Evolutionary conservation across 2,329 filamentous ascomycete genomes (phyloP).

Genomic region (Aspergillus hortae): DNA sequence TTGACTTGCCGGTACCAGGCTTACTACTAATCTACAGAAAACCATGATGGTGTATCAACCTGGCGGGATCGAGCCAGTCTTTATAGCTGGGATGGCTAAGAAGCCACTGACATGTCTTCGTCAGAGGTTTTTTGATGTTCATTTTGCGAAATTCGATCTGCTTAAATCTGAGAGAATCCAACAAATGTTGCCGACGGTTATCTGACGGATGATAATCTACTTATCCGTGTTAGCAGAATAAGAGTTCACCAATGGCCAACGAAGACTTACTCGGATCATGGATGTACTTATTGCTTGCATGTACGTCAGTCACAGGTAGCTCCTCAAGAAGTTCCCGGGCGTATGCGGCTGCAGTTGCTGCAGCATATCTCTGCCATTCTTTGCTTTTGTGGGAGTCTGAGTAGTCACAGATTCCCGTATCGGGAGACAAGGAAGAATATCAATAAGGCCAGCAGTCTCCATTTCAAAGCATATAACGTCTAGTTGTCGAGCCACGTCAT

Average conservation of each 20-base stretch:
- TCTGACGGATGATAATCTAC: not conserved
- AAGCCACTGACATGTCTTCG: not conserved
- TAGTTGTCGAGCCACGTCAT: constrained; percentile 3
- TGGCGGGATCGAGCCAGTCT: not conserved
- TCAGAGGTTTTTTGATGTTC: not conserved
- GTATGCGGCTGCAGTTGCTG: constrained; percentile 27
- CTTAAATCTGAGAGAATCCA: not conserved
- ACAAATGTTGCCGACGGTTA: not conserved
- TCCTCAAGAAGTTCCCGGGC: constrained; percentile 16
- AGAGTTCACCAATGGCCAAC: not conserved
- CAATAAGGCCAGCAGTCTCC: constrained; percentile 27
- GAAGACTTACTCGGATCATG: not conserved
- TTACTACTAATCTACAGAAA: not conserved
- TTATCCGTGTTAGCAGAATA: not conserved
- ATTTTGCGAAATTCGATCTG: not conserved
- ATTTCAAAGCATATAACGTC: constrained; percentile 29
- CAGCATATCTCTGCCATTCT: constrained; percentile 36
- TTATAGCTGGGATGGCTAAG: not conserved
- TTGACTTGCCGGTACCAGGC: not conserved
- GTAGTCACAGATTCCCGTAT: constrained; percentile 44
- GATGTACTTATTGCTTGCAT: too few relatives aligned
- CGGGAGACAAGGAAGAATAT: constrained; percentile 34
- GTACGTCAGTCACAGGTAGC: not conserved
- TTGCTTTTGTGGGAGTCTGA: constrained; percentile 40
- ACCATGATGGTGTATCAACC: not conserved